These are phyloP conservation scores for Clausena lansium DNA, from an alignment of 345 rosid genomes.

Conservation along the genomic window DNA sequence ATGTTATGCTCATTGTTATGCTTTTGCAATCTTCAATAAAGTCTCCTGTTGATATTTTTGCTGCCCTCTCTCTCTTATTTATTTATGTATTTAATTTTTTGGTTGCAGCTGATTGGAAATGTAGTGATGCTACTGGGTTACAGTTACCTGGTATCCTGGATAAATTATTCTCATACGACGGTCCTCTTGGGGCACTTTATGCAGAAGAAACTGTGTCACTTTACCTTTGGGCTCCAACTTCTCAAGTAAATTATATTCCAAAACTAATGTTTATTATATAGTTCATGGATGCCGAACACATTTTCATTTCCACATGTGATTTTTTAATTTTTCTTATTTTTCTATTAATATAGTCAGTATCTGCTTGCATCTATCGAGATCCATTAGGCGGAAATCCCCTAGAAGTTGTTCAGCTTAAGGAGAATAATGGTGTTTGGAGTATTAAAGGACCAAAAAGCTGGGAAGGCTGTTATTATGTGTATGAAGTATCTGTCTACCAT, in stretches of 20 bases:
- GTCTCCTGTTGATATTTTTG: not conserved
- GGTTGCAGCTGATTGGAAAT: slow-evolving; percentile 54
- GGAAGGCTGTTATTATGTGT: slow-evolving; percentile 86
- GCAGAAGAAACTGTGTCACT: slow-evolving; percentile 53
- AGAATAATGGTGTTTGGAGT: slow-evolving; percentile 80
- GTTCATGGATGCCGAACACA: slow-evolving; percentile 8
- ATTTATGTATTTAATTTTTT: not conserved
- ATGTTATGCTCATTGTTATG: not conserved
- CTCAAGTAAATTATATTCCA: slow-evolving; percentile 52
- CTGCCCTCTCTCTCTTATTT: not conserved
- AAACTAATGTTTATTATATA: not conserved
- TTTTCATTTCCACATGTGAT: not conserved
- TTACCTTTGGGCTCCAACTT: slow-evolving; percentile 90
- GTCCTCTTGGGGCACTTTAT: slow-evolving; percentile 84
- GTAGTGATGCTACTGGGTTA: slow-evolving; percentile 64
- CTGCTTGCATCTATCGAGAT: slow-evolving; percentile 51
- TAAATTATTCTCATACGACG: slow-evolving; percentile 77
- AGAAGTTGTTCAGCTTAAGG: slow-evolving; percentile 52
- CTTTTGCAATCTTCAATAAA: not conserved
- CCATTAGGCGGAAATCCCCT: slow-evolving; percentile 42
- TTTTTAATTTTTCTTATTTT: slow-evolving; percentile 21
- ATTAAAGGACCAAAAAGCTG: slow-evolving; percentile 55
- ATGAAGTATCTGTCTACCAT: slow-evolving; percentile 80
- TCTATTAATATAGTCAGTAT: slow-evolving; percentile 57
- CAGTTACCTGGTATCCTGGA: slow-evolving; percentile 86